These are phyloP conservation scores for Pichia nakasei DNA, from an alignment of 805 yeast genomes.

Conservation along the genomic window DNA sequence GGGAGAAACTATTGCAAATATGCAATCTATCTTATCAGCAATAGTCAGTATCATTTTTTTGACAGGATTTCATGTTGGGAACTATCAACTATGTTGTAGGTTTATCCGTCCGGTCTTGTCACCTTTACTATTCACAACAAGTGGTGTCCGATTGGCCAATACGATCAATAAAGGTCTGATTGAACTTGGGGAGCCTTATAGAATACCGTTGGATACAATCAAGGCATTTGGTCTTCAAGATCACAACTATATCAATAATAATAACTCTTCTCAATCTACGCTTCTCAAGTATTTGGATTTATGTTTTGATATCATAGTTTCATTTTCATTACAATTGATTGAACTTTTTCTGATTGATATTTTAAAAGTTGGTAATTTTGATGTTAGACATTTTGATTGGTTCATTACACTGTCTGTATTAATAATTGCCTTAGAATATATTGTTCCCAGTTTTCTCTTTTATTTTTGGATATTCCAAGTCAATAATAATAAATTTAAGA, in stretches of 20 bases:
- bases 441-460: constrained; percentile 34
- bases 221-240: neutral
- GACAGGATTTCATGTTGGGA: neutral
- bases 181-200: neutral
- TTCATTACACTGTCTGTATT: constrained; percentile 31
- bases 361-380: constrained; percentile 15
- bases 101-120: constrained; percentile 6
- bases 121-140: constrained; percentile 6
- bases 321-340: constrained; percentile 23
- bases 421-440: constrained; percentile 31
- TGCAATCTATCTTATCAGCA: neutral
- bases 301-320: constrained; percentile 18
- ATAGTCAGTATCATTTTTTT: neutral
- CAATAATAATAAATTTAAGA: neutral
- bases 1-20: neutral
- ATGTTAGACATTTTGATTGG: constrained; percentile 29
- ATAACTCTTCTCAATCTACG: no score
- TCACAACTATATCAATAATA: neutral
- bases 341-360: constrained; percentile 24
- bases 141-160: neutral
- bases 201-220: neutral
- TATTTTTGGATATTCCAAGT: constrained; percentile 8
- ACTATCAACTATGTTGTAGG: constrained; percentile 3
- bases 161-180: constrained; percentile 2
- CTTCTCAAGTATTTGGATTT: neutral